A percentile compares a stretch with the other conserved stretches of the same genome.
phyloP scores from a whole-genome alignment of 1,139 yeast species.

The Arxiozyma heterogenica region DNA sequence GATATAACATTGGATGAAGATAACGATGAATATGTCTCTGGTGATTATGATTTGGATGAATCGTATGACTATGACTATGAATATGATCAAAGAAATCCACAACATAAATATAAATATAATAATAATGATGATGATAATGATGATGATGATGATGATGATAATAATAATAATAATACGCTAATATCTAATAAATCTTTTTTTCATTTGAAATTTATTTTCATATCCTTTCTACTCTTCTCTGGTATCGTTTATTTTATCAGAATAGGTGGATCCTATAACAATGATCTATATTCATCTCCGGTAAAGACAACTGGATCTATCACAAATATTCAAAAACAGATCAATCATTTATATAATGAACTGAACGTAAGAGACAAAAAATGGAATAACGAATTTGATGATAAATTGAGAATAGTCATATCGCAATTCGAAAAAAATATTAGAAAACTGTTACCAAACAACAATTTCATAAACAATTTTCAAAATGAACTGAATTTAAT shows the following conservation, averaged over 20 bases:
- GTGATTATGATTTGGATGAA: slow-evolving; percentile 8
- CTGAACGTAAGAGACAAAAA: slow-evolving; percentile 18
- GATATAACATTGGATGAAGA: slow-evolving; percentile 7
- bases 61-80: slow-evolving; percentile 9
- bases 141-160: slow-evolving; percentile 8
- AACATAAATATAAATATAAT: slow-evolving; percentile 6
- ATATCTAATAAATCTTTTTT: not conserved
- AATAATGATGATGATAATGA: not conserved
- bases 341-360: slow-evolving; percentile 25
- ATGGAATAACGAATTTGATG: slow-evolving; percentile 22
- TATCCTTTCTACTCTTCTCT: not conserved
- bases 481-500: slow-evolving; percentile 15
- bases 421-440: slow-evolving; percentile 29
- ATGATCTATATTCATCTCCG: not conserved
- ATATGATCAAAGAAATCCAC: slow-evolving; percentile 11
- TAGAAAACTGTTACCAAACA: slow-evolving; percentile 20
- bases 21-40: slow-evolving; percentile 5
- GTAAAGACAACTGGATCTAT: slow-evolving; percentile 6
- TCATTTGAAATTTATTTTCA: not conserved
- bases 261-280: not conserved
- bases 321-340: slow-evolving; percentile 22
- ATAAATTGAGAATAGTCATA: slow-evolving; percentile 24
- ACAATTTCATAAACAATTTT: slow-evolving; percentile 9
- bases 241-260: not conserved
- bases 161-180: too few relatives aligned